phyloP scores from a whole-genome alignment of 139 green algal genomes.

The Mesotaenium endlicherianum region DNA sequence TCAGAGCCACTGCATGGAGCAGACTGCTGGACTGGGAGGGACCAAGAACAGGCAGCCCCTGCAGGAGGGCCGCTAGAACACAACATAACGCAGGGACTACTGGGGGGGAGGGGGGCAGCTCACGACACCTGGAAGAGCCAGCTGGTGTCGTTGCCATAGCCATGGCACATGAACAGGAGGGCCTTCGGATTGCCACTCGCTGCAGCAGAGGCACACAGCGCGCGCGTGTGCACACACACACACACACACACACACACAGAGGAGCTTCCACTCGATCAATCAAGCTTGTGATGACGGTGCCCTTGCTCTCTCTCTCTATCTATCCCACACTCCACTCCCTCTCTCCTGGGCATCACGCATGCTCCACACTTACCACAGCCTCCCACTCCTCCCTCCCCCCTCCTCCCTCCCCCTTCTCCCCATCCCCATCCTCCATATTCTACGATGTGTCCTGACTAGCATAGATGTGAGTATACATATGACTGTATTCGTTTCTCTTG shows the following conservation, averaged over 20 bases:
- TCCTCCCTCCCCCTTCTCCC: neutral
- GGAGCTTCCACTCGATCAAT: too few species aligned
- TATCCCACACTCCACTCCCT: neutral
- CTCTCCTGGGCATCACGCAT: too few species aligned
- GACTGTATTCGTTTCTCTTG: too few species aligned
- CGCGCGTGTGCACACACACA: neutral
- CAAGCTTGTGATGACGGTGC: neutral
- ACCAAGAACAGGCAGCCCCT: too few species aligned
- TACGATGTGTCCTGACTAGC: too few species aligned
- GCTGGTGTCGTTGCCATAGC: slow-evolving; percentile 35
- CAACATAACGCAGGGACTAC: too few species aligned
- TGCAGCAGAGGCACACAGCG: neutral
- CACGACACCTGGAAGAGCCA: slow-evolving; percentile 13
- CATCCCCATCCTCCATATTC: neutral
- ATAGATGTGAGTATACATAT: too few species aligned
- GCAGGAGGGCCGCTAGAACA: too few species aligned
- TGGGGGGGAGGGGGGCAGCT: too few species aligned
- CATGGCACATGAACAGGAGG: slow-evolving; percentile 33
- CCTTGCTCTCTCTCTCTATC: neutral
- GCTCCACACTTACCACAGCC: too few species aligned
- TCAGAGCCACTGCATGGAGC: too few species aligned
- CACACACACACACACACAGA: neutral
- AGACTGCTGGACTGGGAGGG: too few species aligned
- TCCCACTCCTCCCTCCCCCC: neutral
- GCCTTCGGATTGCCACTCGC: slow-evolving; percentile 8